Evolutionary conservation across 495 filamentous ascomycete species (phyloP), one percentile per base, ranked within the genome.

Genomic region (Cetradonia linearis): DNA sequence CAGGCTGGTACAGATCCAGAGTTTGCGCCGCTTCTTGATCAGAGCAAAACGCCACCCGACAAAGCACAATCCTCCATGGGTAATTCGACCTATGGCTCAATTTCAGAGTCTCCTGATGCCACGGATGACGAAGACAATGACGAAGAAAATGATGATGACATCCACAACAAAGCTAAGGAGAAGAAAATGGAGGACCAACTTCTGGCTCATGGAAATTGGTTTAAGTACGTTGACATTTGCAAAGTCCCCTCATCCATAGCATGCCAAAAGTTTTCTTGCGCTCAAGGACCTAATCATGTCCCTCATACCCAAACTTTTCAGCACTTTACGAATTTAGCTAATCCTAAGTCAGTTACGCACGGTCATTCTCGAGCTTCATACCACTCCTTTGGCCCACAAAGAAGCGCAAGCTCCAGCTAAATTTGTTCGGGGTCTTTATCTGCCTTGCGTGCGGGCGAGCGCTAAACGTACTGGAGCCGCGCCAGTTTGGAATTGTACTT

Each of bases 321-420:
- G 20, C 16, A 20, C 13, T 11, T 31, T 28, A n/a, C 27, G 8
- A 23, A 28, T 44, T 6, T 14, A 34, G 27, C 52, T 61, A 28
- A 61, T 14, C 1, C 18, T 7, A 5, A 5, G 6, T 27, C 25
- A 61, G 59, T n/a, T 61, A 61, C 30, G 40, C 25, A 3, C 31
- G 40, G 13, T 30, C 55, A 13, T 70, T 70, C 44, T 50, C 60
- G 76, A 73, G 85, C 37, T 83, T 88, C 67, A 74, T 85, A 47
- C 83, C 82, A 8, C 82, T 83, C 65, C 72, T 88, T 27, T 86
- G 83, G 82, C 84, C 86, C 1, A 70, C 79, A 47, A 78, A 80
- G 52, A 74, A 77, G 59, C 76, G 69, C 37, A 61, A 66, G 13
- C 73, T 87, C 25, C 84, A 87, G 62, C 58, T 83, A 18, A 74